Evolutionary conservation across 768 basidiomycete species (phyloP), one percentile per base, ranked within the genome.

Genomic region (Dacryopinax primogenitus): DNA sequence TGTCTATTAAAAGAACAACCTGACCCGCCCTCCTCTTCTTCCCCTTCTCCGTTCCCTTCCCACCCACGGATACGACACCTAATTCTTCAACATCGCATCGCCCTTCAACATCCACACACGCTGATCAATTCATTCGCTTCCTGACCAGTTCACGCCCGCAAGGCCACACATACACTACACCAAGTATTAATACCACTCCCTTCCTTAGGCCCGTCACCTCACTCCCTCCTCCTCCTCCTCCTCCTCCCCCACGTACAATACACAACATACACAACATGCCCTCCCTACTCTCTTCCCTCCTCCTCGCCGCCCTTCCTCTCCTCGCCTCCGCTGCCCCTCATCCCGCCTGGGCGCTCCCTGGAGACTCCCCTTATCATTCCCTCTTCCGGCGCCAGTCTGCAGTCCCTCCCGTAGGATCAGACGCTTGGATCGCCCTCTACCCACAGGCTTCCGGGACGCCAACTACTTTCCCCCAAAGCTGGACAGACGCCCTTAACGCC

Each of bases 401-500:
- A 69, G 72, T 84, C 33, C 68, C 76, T 36, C 70, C 73, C 12
- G 80, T 88, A 36, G 88, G 88, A 65, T 80, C 86, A 26, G 16
- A 62, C 84, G 89, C 80, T 47, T 92, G 89, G 87, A 71, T 78
- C 3, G 78, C 80, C 13, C 79, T 77, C 23, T 92, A 82, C 73
- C 90, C 91, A 16, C 63, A 69, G 1, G 63, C 66, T 15, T 66
- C 70, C n/a, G 33, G 13, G 12, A 41, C 66, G 16, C 65, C 65
- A n/a, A 74, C 76, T 6, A 83, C 84, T n/a, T 77, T 90, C 66
- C 92, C 92, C 15, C 73, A 79, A 66, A 77, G 76, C 33, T 96
- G 93, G 93, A 70, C 82, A 30, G 81, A 82, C 70, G 88, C 90
- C 4, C 79, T 93, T 67, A 78, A 82, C 62, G 79, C 77, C 18